These are phyloP conservation scores for Alternaria gansuensis DNA, from an alignment of 2,329 filamentous ascomycete genomes.

Conservation along the genomic window DNA sequence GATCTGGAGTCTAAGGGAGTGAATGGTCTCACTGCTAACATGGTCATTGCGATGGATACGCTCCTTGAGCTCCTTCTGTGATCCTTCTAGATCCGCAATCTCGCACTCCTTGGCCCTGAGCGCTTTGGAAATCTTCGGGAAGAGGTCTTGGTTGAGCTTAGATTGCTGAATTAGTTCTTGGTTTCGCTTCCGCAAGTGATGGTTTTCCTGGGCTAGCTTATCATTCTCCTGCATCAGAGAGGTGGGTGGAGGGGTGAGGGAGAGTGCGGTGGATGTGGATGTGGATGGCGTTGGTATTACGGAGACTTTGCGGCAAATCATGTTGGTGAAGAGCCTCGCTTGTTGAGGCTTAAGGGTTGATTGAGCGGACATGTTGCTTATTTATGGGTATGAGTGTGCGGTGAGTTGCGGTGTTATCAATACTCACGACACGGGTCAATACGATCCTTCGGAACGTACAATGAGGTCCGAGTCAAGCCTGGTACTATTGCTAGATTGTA, in stretches of 20 bases:
- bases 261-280: not conserved
- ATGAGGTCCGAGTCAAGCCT: not conserved
- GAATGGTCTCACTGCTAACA: not conserved
- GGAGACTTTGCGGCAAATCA: not conserved
- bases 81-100: not conserved
- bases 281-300: not conserved
- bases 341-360: not conserved
- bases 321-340: not conserved
- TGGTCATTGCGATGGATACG: not conserved
- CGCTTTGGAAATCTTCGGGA: not conserved
- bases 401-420: not conserved
- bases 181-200: not conserved
- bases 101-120: not conserved
- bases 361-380: not conserved
- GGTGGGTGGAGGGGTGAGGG: not conserved
- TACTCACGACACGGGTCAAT: not conserved
- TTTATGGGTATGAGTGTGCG: not conserved
- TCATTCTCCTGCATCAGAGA: constrained; percentile 1
- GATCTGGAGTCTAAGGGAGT: not conserved
- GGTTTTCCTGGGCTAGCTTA: not conserved
- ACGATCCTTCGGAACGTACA: not conserved
- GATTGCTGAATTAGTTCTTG: not conserved
- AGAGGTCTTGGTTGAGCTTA: not conserved
- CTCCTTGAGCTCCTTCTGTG: not conserved
- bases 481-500: not conserved